Base-by-base conservation (phyloP, 202 grass and related monocot species). In the Zoysia matrella region DNA sequence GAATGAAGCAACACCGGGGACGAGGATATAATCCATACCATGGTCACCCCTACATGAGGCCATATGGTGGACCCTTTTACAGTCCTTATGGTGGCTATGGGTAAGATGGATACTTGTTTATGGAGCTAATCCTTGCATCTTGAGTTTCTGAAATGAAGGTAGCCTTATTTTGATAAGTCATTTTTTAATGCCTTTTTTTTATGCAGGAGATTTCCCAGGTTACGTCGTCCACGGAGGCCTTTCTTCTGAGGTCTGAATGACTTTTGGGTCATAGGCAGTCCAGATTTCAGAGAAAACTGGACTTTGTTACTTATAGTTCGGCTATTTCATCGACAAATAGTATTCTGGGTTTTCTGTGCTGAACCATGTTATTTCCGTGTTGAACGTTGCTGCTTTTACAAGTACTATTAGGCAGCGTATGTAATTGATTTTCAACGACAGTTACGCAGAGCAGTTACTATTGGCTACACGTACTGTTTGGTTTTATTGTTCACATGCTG, bases 131-230 rank as follows among this genome's bases (percentile, higher is more conserved):
- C n/a, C 18, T 11, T 11, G 4, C 18, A 44, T 65, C 66, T 58
- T 57, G 14, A 57, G 30, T 45, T 12, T 8, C 52, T 43, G 14
- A 73, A 77, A 65, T 14, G 47, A 47, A 0, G n/a, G 18, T 5
- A 43, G 5, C 49, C 1, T 16, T 22, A 12, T 50, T 58, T 52
- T 3, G 18, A 50, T 41, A 11, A 55, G 0, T 41, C 8, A 0
- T 40, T 5, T 63, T 52, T 63, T 11, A 8, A 30, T 30, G 22
- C 22, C 44, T 79, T 82, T 51, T 75, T 49, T 53, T 86, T 52
- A 42, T 83, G 50, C 81, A 93, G 88, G 78, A 89, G 91, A 80
- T 89, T 85, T 79, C 93, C 93, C 18, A 91, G 93, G 69, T 89
- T 89, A 73, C 91, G 93, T 47, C 89, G 90, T 14, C 88, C 93